Evolutionary conservation across 306 rosid genomes (phyloP).

Genomic region (Medicago ruthenica): DNA sequence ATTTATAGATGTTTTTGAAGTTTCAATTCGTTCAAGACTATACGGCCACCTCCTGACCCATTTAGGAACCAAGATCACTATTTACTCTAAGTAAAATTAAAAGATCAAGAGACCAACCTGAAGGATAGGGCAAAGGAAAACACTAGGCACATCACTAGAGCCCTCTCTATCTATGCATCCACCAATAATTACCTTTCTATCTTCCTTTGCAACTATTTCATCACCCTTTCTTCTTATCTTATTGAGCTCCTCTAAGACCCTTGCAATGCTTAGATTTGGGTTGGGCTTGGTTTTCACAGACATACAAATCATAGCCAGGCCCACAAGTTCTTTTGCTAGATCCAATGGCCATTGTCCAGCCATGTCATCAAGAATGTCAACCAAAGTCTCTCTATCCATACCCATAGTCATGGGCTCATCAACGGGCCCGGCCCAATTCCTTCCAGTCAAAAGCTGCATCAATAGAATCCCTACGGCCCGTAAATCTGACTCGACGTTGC

Average conservation of each 20-base stretch:
- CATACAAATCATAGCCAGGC: slow-evolving; percentile 58
- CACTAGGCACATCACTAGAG: slow-evolving; percentile 57
- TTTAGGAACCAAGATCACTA: too few relatives aligned
- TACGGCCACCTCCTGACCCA: too few relatives aligned
- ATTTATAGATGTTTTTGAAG: too few relatives aligned
- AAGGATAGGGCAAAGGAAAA: slow-evolving; percentile 73
- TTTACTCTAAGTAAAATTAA: neutral
- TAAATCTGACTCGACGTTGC: slow-evolving; percentile 48
- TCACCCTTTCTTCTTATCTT: slow-evolving; percentile 63
- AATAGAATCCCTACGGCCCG: slow-evolving; percentile 59
- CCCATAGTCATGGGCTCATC: slow-evolving; percentile 49
- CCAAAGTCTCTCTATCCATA: slow-evolving; percentile 43
- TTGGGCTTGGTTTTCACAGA: slow-evolving; percentile 40
- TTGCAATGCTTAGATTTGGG: slow-evolving; percentile 42
- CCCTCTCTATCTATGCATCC: slow-evolving; percentile 42
- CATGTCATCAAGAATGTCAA: slow-evolving; percentile 51
- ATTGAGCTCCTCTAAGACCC: slow-evolving; percentile 59
- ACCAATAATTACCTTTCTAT: slow-evolving; percentile 16
- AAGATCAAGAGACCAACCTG: slow-evolving; percentile 55
- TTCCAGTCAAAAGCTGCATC: slow-evolving; percentile 59
- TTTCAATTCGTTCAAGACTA: too few relatives aligned
- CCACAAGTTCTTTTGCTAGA: slow-evolving; percentile 52
- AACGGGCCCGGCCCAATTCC: slow-evolving; percentile 60
- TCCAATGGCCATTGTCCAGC: slow-evolving; percentile 79
- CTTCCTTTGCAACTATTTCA: slow-evolving; percentile 44